These are phyloP conservation scores for Terana coerulea DNA, from an alignment of 768 basidiomycete species.

Conservation along the genomic window DNA sequence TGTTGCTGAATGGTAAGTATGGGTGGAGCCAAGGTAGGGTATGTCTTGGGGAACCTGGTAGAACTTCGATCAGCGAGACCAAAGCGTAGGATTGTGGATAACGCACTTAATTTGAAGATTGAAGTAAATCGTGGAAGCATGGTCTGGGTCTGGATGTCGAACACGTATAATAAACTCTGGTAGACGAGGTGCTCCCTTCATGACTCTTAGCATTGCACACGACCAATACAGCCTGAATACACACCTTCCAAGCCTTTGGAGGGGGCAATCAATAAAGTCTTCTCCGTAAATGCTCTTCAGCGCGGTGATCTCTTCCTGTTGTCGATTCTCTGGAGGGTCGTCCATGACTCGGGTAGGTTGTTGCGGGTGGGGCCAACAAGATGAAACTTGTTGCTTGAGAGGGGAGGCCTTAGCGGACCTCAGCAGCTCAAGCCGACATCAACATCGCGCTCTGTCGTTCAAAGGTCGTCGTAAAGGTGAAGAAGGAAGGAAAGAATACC, in stretches of 20 bases:
- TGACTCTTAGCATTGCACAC: not conserved
- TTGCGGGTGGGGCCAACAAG: constrained; percentile 23
- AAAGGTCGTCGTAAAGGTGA: constrained; percentile 1
- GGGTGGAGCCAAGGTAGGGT: constrained; percentile 69
- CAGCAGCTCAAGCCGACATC: constrained; percentile 76
- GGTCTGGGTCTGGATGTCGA: constrained; percentile 54
- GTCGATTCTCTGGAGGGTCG: constrained; percentile 58
- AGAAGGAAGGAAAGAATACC: not conserved
- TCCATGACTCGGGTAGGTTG: constrained; percentile 53
- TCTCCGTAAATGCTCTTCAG: constrained; percentile 78
- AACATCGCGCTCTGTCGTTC: constrained; percentile 41
- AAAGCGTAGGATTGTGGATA: not conserved
- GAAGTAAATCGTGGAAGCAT: constrained; percentile 57
- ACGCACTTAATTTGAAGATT: constrained; percentile 69
- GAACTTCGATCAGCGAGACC: not conserved
- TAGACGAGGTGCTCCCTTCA: constrained; percentile 60
- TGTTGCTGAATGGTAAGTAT: constrained; percentile 68
- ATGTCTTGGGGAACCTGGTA: constrained; percentile 74
- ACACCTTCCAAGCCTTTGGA: constrained; percentile 83
- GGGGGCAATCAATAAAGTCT: constrained; percentile 73
- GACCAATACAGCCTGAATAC: not conserved
- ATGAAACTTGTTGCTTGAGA: constrained; percentile 46
- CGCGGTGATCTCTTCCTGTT: constrained; percentile 69
- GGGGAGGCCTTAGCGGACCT: constrained; percentile 65
- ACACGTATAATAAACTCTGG: constrained; percentile 78